Conservation (phyloP, 2,329 filamentous ascomycete species). For the Bipolaris cookei region DNA sequence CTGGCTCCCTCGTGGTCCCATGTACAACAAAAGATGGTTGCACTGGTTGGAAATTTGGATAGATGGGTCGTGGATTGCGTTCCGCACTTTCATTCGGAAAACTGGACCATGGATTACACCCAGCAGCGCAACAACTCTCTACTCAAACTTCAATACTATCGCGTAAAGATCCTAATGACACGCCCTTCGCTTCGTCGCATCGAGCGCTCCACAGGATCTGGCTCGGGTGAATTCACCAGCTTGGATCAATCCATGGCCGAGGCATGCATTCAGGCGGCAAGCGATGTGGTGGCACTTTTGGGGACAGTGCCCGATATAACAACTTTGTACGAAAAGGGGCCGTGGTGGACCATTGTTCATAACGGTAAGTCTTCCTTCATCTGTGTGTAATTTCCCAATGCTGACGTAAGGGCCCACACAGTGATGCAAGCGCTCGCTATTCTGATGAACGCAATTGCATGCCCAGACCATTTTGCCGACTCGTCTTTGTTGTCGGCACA, state of each 20-base stretch:
- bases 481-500: neutral
- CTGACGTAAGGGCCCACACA: neutral
- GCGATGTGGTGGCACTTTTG: constrained; percentile 36
- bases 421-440: constrained; percentile 47
- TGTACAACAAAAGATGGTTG: constrained; percentile 35
- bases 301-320: constrained; percentile 27
- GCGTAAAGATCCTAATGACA: constrained; percentile 42
- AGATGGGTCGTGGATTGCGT: constrained; percentile 31
- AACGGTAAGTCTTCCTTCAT: constrained; percentile 12
- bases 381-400: neutral
- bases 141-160: constrained; percentile 38
- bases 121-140: constrained; percentile 21
- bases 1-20: constrained; percentile 38
- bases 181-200: constrained; percentile 47
- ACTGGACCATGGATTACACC: neutral
- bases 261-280: constrained; percentile 42
- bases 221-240: constrained; percentile 30
- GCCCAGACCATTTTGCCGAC: constrained; percentile 12
- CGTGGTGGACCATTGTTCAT: constrained; percentile 49
- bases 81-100: neutral
- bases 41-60: constrained; percentile 35
- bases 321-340: constrained; percentile 25
- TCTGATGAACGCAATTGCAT: constrained; percentile 45
- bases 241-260: constrained; percentile 39
- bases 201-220: constrained; percentile 34